Conservation (phyloP, 2,329 filamentous ascomycete species). For the Lachnellula subtilissima region DNA sequence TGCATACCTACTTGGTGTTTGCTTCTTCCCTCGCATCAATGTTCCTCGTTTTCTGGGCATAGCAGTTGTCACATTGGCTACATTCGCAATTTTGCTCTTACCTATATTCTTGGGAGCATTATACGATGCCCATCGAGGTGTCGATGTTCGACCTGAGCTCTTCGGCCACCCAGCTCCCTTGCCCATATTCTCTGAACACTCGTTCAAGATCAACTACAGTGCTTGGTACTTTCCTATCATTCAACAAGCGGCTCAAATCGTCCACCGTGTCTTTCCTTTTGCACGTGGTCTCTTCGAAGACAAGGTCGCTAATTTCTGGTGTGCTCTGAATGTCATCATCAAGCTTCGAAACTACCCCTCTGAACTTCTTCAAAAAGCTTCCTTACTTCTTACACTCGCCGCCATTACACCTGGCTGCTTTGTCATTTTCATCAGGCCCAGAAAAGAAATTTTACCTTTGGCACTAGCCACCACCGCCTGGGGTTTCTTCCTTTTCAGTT, state of each 20-base stretch:
- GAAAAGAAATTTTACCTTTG: constrained; percentile 70
- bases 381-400: constrained; percentile 67
- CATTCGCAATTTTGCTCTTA: constrained; percentile 70
- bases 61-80: constrained; percentile 63
- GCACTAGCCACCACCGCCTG: constrained; percentile 82
- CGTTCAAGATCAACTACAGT: constrained; percentile 54
- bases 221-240: constrained; percentile 70
- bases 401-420: constrained; percentile 76
- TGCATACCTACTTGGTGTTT: constrained; percentile 82
- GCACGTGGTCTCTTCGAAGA: constrained; percentile 95
- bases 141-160: constrained; percentile 52
- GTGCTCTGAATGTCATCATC: constrained; percentile 80
- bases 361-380: constrained; percentile 67
- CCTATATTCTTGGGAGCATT: constrained; percentile 70
- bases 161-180: constrained; percentile 57
- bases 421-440: constrained; percentile 73
- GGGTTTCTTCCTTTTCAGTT: constrained; percentile 97
- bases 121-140: constrained; percentile 62
- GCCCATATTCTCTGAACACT: constrained; percentile 55
- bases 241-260: constrained; percentile 74
- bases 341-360: constrained; percentile 76
- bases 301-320: constrained; percentile 99
- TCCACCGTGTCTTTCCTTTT: constrained; percentile 95
- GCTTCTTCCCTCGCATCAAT: constrained; percentile 69
- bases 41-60: constrained; percentile 68